phyloP scores from a whole-genome alignment of 441 rosid genomes.

The Populus trichocarpa region DNA sequence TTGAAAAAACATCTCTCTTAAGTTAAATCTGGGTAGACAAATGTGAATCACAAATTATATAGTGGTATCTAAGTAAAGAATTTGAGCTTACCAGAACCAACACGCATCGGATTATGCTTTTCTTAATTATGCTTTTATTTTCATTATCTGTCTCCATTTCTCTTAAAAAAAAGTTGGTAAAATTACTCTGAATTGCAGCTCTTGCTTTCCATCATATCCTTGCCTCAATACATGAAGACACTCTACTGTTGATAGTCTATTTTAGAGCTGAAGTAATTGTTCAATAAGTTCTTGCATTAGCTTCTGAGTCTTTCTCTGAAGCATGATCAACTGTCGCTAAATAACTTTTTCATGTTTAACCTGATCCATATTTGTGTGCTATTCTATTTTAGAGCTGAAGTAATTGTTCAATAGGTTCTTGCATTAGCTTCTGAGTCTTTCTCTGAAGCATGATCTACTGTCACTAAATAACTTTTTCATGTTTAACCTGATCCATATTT shows the following conservation, averaged over 20 bases:
- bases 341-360: neutral
- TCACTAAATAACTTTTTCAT: neutral
- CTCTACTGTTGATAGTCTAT: neutral
- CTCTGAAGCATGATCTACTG: conserved; percentile 7
- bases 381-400: neutral
- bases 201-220: neutral
- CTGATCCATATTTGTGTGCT: neutral
- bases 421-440: neutral
- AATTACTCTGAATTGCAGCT: neutral
- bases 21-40: neutral
- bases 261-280: neutral
- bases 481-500: neutral
- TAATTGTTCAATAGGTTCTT: neutral
- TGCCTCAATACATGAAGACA: neutral
- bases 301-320: conserved; percentile 1
- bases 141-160: neutral
- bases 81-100: neutral
- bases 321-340: neutral
- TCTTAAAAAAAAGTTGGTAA: neutral
- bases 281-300: neutral
- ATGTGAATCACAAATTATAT: neutral
- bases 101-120: neutral
- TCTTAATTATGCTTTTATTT: neutral
- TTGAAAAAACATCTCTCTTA: neutral
- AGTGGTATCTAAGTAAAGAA: neutral